Percentiles rank a stretch among this genome's conserved stretches.
These are phyloP conservation scores for Escovopsis sp. DNA, from an alignment of 2,329 filamentous ascomycete genomes.

Conservation along the genomic window DNA sequence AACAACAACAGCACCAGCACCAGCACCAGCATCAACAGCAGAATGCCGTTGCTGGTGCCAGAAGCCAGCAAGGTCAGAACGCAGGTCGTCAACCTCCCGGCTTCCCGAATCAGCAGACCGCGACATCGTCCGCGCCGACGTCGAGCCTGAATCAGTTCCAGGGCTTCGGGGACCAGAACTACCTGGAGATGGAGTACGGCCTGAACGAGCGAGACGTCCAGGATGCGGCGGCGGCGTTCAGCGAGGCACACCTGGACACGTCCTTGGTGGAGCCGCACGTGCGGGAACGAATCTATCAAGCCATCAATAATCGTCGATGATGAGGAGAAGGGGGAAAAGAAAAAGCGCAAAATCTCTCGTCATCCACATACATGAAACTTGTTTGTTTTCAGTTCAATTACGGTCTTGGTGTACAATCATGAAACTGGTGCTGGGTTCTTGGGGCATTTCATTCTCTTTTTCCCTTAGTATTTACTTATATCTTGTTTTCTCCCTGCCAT, in stretches of 20 bases:
- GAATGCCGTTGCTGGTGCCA: slow-evolving; percentile 1
- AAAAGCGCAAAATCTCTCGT: too few relatives aligned
- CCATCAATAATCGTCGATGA: slow-evolving; percentile 8
- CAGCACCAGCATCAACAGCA: background rate
- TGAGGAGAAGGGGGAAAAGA: too few relatives aligned
- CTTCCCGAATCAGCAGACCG: slow-evolving; percentile 6
- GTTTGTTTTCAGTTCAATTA: too few relatives aligned
- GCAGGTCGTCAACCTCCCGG: slow-evolving; percentile 5
- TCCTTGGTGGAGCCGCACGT: slow-evolving; percentile 10
- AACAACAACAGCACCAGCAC: too few relatives aligned
- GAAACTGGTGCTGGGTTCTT: too few relatives aligned
- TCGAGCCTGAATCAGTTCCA: slow-evolving; percentile 8
- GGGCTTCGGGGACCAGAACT: slow-evolving; percentile 10
- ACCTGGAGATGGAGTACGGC: slow-evolving; percentile 13
- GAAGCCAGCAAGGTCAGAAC: slow-evolving; percentile 6
- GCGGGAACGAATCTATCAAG: slow-evolving; percentile 11
- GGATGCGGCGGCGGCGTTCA: slow-evolving; percentile 8
- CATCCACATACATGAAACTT: background rate
- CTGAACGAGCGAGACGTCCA: slow-evolving; percentile 9
- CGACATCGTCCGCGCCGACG: slow-evolving; percentile 5
- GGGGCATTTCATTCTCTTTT: too few relatives aligned
- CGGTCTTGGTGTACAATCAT: background rate
- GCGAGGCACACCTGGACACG: slow-evolving; percentile 9
- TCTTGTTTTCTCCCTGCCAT: too few relatives aligned
- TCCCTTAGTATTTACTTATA: too few relatives aligned